Evolutionary conservation across 2,329 filamentous ascomycete genomes (phyloP).

Genomic region (Trichophyton schoenleinii): DNA sequence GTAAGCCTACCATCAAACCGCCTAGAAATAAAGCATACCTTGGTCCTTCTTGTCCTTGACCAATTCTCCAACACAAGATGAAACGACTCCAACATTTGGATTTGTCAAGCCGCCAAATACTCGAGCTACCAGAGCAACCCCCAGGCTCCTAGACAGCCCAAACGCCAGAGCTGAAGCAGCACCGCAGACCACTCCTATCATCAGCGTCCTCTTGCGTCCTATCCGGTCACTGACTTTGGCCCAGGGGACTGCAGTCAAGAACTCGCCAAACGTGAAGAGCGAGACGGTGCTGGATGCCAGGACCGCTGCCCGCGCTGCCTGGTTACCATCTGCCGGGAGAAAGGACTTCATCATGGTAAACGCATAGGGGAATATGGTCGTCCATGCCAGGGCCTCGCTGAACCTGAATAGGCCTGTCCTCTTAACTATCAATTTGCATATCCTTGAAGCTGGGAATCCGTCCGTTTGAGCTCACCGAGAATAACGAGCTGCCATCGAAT

Average conservation of each 20-base stretch:
- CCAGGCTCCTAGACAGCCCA: conserved; percentile 5
- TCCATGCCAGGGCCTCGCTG: conserved; percentile 11
- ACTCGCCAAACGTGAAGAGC: conserved; percentile 11
- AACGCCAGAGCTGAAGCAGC: conserved; percentile 6
- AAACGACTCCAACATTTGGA: conserved; percentile 9
- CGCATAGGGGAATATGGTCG: conserved; percentile 9
- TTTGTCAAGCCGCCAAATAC: conserved; percentile 9
- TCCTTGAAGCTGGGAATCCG: background rate
- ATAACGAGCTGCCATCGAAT: background rate
- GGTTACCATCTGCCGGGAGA: background rate
- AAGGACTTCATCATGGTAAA: conserved; percentile 9
- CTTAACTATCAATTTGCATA: background rate
- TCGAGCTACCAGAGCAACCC: conserved; percentile 1
- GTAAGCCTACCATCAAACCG: background rate
- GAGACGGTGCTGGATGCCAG: conserved; percentile 6
- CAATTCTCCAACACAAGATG: conserved; percentile 9
- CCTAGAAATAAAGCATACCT: background rate
- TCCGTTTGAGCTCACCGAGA: background rate
- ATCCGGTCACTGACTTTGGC: conserved; percentile 8
- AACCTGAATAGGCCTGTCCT: conserved; percentile 8
- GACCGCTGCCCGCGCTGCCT: conserved; percentile 1
- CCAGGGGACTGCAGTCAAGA: conserved; percentile 7
- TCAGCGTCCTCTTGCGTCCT: conserved; percentile 9
- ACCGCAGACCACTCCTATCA: conserved; percentile 6
- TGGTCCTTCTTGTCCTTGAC: background rate